phyloP scores from a whole-genome alignment of 2,329 filamentous ascomycete genomes.

The Colletotrichum echinochloae region DNA sequence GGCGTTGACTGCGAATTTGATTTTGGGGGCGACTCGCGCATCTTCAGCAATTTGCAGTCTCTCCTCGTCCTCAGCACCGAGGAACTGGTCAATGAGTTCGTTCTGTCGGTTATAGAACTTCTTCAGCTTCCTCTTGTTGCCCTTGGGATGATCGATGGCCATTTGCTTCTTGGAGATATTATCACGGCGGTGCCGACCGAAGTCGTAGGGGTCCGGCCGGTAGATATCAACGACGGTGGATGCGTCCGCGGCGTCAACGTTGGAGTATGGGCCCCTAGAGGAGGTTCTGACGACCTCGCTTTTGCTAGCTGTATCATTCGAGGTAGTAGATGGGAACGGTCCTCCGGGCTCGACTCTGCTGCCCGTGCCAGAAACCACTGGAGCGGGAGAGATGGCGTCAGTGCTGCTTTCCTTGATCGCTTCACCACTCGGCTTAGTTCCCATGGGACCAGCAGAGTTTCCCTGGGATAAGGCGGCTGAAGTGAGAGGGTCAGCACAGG shows the following conservation, averaged over 20 bases:
- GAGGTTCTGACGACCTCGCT: constrained; percentile 11
- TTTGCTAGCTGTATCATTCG: constrained; percentile 13
- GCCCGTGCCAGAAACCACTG: constrained; percentile 29
- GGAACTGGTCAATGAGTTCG: constrained; percentile 63
- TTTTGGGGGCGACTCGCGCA: constrained; percentile 61
- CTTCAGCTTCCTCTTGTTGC: constrained; percentile 57
- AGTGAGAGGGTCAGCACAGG: constrained; percentile 24
- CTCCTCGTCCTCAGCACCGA: constrained; percentile 68
- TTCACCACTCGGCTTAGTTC: constrained; percentile 23
- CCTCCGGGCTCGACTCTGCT: constrained; percentile 15
- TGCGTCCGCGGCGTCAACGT: constrained; percentile 21
- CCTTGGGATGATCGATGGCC: constrained; percentile 60
- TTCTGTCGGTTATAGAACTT: constrained; percentile 63
- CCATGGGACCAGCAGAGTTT: constrained; percentile 28
- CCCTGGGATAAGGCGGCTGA: constrained; percentile 20
- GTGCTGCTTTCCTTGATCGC: constrained; percentile 17
- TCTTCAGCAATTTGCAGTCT: constrained; percentile 62
- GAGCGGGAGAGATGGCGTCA: constrained; percentile 26
- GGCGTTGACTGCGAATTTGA: constrained; percentile 65
- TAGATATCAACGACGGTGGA: constrained; percentile 34
- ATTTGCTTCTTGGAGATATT: constrained; percentile 58
- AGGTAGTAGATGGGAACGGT: constrained; percentile 16
- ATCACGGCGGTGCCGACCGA: constrained; percentile 55
- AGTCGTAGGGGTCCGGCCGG: constrained; percentile 52
- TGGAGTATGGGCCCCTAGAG: constrained; percentile 8